These are phyloP conservation scores for Tuber magnatum DNA, from an alignment of 495 filamentous ascomycete genomes.

Conservation along the genomic window DNA sequence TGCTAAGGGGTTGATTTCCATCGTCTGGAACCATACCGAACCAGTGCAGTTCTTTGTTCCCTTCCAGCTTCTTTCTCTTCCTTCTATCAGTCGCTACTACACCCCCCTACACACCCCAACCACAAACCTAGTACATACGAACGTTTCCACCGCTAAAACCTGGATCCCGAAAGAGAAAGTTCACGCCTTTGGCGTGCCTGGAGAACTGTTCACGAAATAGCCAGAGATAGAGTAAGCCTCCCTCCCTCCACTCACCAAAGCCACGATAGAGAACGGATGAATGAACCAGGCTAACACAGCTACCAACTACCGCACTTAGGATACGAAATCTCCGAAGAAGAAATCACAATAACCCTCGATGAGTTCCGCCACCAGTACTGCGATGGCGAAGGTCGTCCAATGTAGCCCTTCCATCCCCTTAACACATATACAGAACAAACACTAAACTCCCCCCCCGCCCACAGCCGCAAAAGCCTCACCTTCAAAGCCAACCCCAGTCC, in stretches of 20 bases:
- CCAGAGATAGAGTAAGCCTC: constrained; percentile 63
- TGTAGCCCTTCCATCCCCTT: constrained; percentile 25
- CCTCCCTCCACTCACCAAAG: neutral
- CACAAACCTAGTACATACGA: constrained; percentile 1
- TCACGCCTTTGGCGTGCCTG: constrained; percentile 79
- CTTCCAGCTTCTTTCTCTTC: neutral
- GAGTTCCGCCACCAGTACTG: constrained; percentile 64
- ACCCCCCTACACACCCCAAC: neutral
- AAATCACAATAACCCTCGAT: constrained; percentile 71
- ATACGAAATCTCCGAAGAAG: constrained; percentile 83
- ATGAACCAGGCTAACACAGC: neutral
- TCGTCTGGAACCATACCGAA: no score
- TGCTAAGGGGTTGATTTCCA: no score
- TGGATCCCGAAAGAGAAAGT: constrained; percentile 58
- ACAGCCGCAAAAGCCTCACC: constrained; percentile 72
- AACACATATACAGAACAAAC: neutral
- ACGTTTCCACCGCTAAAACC: constrained; percentile 5
- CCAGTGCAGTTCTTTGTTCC: neutral
- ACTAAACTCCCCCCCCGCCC: neutral
- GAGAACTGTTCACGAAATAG: constrained; percentile 82
- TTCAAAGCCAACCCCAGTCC: constrained; percentile 77
- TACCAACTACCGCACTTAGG: constrained; percentile 48
- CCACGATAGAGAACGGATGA: neutral
- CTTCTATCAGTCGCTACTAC: neutral
- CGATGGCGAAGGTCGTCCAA: constrained; percentile 55